Evolutionary conservation across 2,329 filamentous ascomycete species (phyloP), one percentile per base, ranked within the genome.

Genomic region (Claviceps sp.): DNA sequence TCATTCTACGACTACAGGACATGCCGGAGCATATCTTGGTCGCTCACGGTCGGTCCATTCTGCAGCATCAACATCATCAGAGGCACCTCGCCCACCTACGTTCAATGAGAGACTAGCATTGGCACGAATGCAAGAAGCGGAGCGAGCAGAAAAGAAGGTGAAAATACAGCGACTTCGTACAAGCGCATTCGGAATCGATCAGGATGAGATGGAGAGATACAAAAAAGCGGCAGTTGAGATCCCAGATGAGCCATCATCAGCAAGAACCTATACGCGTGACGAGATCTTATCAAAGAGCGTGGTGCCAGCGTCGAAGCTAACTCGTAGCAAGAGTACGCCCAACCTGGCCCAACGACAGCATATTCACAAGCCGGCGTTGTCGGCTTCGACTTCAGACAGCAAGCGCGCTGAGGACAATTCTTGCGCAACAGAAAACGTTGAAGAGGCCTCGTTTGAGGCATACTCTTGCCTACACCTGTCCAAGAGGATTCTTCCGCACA

Each of bases 91-190:
- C 20, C 71, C 76, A 4, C 60, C 72, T 52, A 79, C 80, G 51
- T 98, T 97, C 67, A 95, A 86, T 62, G 89, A 97, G 66, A 77
- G 90, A 46, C 78, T 98, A 54, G 83, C 86, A 1, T 81, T 86
- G 48, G 83, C 82, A 39, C 79, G 81, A 56, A 69, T 64, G 1
- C 73, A 82, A 43, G 81, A 84, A 53, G 65, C 63, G 2, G 68
- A 66, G 14, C 72, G 73, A 29, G 66, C 70, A 39, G 75, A 82
- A 53, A 72, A 69, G 46, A 71, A 75, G 45, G 68, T 75, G 50
- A 71, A 73, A 53, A 75, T 82, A 38, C 71, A 74, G 50, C 71
- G 73, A 53, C 63, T 72, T 43, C 72, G 82, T 54, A 78, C 72
- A 47, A 74, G 68, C 49, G 71, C 77, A 0, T 86, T 85, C 59